These are phyloP conservation scores for Vigna reflexopilosa DNA, from an alignment of 306 rosid genomes.

Conservation along the genomic window DNA sequence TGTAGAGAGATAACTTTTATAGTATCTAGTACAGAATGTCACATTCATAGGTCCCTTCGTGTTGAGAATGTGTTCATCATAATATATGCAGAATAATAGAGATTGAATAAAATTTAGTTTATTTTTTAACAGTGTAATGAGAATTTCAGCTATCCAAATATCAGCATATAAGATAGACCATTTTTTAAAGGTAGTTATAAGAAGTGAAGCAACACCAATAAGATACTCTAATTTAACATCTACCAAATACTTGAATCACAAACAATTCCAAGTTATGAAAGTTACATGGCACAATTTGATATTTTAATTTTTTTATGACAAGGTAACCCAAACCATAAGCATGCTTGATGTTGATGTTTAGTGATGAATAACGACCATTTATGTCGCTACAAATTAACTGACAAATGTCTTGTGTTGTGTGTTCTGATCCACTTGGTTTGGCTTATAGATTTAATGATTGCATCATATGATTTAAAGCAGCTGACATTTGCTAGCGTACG, in stretches of 20 bases:
- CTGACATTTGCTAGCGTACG: constrained; percentile 50
- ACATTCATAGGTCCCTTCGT: neutral
- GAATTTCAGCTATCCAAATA: constrained; percentile 36
- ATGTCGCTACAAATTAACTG: constrained; percentile 44
- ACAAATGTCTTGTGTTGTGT: constrained; percentile 30
- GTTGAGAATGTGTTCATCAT: neutral
- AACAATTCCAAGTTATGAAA: constrained; percentile 37
- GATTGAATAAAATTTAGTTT: neutral
- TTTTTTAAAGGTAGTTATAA: constrained; percentile 31
- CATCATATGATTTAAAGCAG: constrained; percentile 14
- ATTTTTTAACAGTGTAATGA: neutral
- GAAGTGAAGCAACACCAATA: constrained; percentile 42
- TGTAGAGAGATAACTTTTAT: neutral
- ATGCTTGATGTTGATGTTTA: constrained; percentile 45
- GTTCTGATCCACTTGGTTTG: constrained; percentile 45
- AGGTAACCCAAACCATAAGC: constrained; percentile 45
- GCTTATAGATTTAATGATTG: constrained; percentile 37
- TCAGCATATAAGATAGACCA: constrained; percentile 26
- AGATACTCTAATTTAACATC: constrained; percentile 46
- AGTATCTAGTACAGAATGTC: neutral
- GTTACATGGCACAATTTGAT: constrained; percentile 9
- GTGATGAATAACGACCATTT: constrained; percentile 33
- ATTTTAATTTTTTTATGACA: constrained; percentile 15
- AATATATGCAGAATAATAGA: neutral
- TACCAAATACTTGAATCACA: constrained; percentile 36